phyloP scores from a whole-genome alignment of 2,329 filamentous ascomycete species.

The Aspergillus tamarii region DNA sequence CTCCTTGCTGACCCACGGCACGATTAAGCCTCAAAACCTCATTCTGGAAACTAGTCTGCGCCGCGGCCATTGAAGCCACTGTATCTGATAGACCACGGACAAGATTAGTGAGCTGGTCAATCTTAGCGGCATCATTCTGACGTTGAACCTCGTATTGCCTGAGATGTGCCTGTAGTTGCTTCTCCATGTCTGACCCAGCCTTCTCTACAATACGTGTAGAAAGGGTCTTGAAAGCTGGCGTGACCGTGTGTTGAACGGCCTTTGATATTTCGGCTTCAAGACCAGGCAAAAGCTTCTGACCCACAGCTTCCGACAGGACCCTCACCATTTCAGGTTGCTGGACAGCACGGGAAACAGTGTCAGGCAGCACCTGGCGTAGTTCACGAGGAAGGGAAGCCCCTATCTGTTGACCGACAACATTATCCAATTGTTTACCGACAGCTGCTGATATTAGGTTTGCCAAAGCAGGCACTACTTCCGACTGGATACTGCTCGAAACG shows the following conservation, averaged over 20 bases:
- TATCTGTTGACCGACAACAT: slow-evolving; percentile 68
- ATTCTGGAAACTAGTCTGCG: slow-evolving; percentile 46
- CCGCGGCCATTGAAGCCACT: slow-evolving; percentile 47
- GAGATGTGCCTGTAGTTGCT: slow-evolving; percentile 56
- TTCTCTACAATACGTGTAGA: slow-evolving; percentile 69
- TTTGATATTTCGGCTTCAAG: slow-evolving; percentile 71
- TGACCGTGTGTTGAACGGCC: slow-evolving; percentile 65
- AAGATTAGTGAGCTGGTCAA: slow-evolving; percentile 62
- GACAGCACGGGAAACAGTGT: slow-evolving; percentile 67
- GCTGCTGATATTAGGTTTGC: slow-evolving; percentile 68
- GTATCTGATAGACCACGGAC: slow-evolving; percentile 59
- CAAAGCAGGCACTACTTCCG: slow-evolving; percentile 74
- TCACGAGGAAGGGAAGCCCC: slow-evolving; percentile 71
- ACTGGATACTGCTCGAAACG: slow-evolving; percentile 74
- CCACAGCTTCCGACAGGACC: slow-evolving; percentile 71
- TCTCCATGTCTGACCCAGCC: slow-evolving; percentile 69
- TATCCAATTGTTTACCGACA: slow-evolving; percentile 71
- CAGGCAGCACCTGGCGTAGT: slow-evolving; percentile 70
- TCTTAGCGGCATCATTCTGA: slow-evolving; percentile 59
- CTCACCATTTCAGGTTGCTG: slow-evolving; percentile 75
- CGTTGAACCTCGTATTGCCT: slow-evolving; percentile 56
- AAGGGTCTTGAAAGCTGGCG: slow-evolving; percentile 67
- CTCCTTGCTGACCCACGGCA: slow-evolving; percentile 29
- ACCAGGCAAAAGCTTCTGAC: slow-evolving; percentile 65
- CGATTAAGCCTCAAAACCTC: slow-evolving; percentile 44